Evolutionary conservation across 805 yeast species (phyloP).

Genomic region (Hanseniaspora nectarophila): DNA sequence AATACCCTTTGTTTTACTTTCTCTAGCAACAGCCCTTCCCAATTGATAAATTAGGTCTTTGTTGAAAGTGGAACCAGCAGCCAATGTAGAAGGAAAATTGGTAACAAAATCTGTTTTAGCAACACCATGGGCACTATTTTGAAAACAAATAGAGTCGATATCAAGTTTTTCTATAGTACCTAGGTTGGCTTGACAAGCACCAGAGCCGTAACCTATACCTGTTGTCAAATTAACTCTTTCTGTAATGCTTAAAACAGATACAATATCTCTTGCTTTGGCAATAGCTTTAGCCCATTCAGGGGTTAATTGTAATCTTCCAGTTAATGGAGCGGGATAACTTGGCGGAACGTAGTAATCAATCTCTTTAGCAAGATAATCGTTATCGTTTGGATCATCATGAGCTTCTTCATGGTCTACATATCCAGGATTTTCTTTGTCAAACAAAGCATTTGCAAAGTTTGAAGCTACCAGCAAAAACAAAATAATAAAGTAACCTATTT

Average conservation of each 20-base stretch:
- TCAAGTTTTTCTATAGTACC: conserved; percentile 46
- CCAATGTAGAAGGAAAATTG: conserved; percentile 47
- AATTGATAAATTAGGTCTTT: conserved; percentile 39
- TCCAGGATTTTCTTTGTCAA: conserved; percentile 17
- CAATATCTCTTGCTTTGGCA: conserved; percentile 43
- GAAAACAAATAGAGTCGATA: conserved; percentile 45
- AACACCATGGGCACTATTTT: conserved; percentile 54
- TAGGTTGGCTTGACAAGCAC: conserved; percentile 52
- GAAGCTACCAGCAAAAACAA: not conserved
- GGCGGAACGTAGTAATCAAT: conserved; percentile 15
- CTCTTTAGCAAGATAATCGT: conserved; percentile 22
- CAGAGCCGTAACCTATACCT: conserved; percentile 53
- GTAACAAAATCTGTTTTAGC: conserved; percentile 46
- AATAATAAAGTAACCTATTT: not conserved
- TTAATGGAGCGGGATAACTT: conserved; percentile 17
- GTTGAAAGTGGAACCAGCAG: conserved; percentile 49
- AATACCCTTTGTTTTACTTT: conserved; percentile 43
- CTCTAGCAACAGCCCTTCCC: conserved; percentile 48
- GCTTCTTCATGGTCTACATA: conserved; percentile 16
- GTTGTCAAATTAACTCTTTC: conserved; percentile 55
- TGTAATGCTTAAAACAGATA: conserved; percentile 42
- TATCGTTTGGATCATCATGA: conserved; percentile 20
- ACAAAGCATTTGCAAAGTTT: not conserved
- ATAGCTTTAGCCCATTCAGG: conserved; percentile 48
- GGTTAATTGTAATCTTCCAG: conserved; percentile 39